These are phyloP conservation scores for Bisporella sp. DNA, from an alignment of 2,329 filamentous ascomycete species.

Conservation along the genomic window DNA sequence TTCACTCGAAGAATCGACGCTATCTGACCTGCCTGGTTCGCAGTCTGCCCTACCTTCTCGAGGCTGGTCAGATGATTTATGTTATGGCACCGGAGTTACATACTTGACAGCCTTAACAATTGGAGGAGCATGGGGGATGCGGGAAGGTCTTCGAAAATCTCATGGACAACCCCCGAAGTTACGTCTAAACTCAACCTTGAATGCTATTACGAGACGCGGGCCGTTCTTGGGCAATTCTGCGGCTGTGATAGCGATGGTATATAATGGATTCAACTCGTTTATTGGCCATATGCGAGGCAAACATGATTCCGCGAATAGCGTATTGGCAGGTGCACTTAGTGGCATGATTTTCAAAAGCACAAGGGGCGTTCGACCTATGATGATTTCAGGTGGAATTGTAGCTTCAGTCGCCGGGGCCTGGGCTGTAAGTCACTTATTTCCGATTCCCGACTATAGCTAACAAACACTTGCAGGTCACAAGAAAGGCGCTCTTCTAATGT, in stretches of 20 bases:
- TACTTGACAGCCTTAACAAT: slow-evolving; percentile 82
- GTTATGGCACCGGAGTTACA: slow-evolving; percentile 92
- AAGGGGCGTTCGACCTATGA: slow-evolving; percentile 80
- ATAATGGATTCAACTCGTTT: slow-evolving; percentile 86
- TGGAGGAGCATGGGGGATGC: slow-evolving; percentile 87
- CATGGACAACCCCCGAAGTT: slow-evolving; percentile 77
- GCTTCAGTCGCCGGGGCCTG: slow-evolving; percentile 78
- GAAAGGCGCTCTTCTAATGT: slow-evolving; percentile 41
- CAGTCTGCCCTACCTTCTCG: slow-evolving; percentile 87
- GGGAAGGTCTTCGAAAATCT: slow-evolving; percentile 80
- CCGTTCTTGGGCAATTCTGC: slow-evolving; percentile 96
- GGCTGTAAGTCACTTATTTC: slow-evolving; percentile 61
- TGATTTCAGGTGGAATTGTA: slow-evolving; percentile 88
- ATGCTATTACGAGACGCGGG: slow-evolving; percentile 85
- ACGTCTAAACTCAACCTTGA: slow-evolving; percentile 87
- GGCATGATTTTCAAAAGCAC: slow-evolving; percentile 98
- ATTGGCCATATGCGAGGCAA: slow-evolving; percentile 74
- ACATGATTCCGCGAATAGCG: slow-evolving; percentile 85
- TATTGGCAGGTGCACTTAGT: slow-evolving; percentile 77
- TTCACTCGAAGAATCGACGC: slow-evolving; percentile 81
- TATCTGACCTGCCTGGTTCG: slow-evolving; percentile 78
- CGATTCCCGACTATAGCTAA: slow-evolving; percentile 1
- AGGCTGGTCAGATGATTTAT: slow-evolving; percentile 96
- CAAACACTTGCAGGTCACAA: slow-evolving; percentile 34
- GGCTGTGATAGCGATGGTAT: slow-evolving; percentile 90